phyloP scores from a whole-genome alignment of 2,329 filamentous ascomycete species.

The Daldinia eschscholtzii region DNA sequence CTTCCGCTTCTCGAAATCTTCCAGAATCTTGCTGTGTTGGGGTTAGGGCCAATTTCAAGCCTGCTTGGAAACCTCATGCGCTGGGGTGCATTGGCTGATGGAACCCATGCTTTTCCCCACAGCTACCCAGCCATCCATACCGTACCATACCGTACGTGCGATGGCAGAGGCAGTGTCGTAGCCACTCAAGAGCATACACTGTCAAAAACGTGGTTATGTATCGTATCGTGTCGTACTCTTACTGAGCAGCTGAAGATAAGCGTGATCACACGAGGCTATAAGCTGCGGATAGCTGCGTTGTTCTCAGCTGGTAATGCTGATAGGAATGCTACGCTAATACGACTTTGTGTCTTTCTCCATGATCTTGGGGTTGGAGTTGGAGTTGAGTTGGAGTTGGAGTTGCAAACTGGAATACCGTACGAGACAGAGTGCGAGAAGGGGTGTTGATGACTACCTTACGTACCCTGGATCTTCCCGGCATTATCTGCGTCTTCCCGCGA shows the following conservation, averaged over 20 bases:
- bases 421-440: conserved; percentile 10
- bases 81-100: conserved; percentile 38
- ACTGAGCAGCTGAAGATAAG: conserved; percentile 27
- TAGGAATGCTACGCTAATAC: conserved; percentile 12
- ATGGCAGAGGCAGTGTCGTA: conserved; percentile 31
- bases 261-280: conserved; percentile 25
- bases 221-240: conserved; percentile 37
- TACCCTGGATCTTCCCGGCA: conserved; percentile 7
- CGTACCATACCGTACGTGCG: conserved; percentile 26
- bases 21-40: conserved; percentile 43
- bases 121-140: conserved; percentile 38
- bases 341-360: neutral
- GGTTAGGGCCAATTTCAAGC: conserved; percentile 42
- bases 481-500: conserved; percentile 15
- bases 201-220: conserved; percentile 34
- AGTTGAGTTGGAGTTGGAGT: neutral
- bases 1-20: conserved; percentile 45
- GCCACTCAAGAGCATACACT: conserved; percentile 25
- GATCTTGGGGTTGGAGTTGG: neutral
- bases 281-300: conserved; percentile 30
- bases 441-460: conserved; percentile 1
- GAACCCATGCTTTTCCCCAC: conserved; percentile 40
- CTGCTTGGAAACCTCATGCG: conserved; percentile 44
- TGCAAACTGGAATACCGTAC: conserved; percentile 19
- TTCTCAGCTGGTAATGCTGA: conserved; percentile 17